These are phyloP conservation scores for Geum urbanum DNA, from an alignment of 306 rosid genomes.

Conservation along the genomic window DNA sequence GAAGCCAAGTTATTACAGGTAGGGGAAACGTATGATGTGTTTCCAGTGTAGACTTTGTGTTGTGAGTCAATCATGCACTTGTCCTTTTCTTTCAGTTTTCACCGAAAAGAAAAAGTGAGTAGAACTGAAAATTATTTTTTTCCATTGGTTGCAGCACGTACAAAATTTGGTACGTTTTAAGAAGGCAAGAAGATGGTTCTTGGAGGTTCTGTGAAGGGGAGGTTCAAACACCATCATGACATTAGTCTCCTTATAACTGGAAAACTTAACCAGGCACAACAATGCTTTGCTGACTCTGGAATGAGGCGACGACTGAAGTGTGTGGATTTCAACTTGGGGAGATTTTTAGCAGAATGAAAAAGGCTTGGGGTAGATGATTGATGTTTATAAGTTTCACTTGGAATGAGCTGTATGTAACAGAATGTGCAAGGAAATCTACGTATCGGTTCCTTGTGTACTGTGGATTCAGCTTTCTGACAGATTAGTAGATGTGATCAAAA, in stretches of 20 bases:
- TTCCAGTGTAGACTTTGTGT: not conserved
- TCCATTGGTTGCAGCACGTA: slow-evolving; percentile 61
- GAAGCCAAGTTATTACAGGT: slow-evolving; percentile 87
- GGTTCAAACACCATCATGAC: slow-evolving; percentile 46
- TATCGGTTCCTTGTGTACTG: not conserved
- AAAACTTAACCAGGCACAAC: slow-evolving; percentile 26
- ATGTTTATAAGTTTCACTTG: not conserved
- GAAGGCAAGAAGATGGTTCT: slow-evolving; percentile 78
- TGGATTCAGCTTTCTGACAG: not conserved
- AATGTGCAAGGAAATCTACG: not conserved
- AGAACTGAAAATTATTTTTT: not conserved
- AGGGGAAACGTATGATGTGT: slow-evolving; percentile 21
- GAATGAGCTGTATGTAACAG: slow-evolving; percentile 6
- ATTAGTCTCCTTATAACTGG: slow-evolving; percentile 17
- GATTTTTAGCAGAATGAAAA: not conserved
- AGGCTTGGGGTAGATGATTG: slow-evolving; percentile 2
- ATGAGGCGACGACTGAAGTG: not conserved
- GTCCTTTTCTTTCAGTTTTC: not conserved
- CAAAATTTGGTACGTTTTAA: slow-evolving; percentile 68
- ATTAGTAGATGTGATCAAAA: not conserved
- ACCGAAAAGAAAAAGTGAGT: not conserved
- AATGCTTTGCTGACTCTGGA: slow-evolving; percentile 35
- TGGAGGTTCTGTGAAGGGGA: slow-evolving; percentile 91
- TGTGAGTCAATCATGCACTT: not conserved
- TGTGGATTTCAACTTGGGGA: slow-evolving; percentile 9